Evolutionary conservation across 2,329 filamentous ascomycete genomes (phyloP), one percentile per base, ranked within the genome.

Genomic region (Sclerotinia borealis): DNA sequence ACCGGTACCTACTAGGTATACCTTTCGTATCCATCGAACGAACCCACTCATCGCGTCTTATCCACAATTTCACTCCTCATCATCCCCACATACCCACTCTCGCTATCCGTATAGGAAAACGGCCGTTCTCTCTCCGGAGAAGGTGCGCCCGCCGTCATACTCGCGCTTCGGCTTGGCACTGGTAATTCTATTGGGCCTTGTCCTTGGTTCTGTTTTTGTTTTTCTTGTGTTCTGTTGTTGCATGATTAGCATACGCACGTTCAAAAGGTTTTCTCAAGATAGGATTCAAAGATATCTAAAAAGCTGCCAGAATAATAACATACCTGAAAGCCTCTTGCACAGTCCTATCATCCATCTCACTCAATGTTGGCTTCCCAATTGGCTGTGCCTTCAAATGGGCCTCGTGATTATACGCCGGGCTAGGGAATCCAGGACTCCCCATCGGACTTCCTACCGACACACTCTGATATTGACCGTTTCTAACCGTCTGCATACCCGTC

Each of bases 401-500:
- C n/a, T 58, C 43, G 17, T 59, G 29, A 31, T 56, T 29, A 39
- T 37, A 45, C 11, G 47, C 34, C 4, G 54, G 61, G 36, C 47
- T 63, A 22, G 61, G 61, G 22, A 50, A 63, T 3, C 61, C 61
- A 15, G 61, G 45, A n/a, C 49, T 58, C 25, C 45, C 61, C 19
- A 63, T 22, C 22, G 45, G 54, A 50, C 36, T 59, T 15, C 61
- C 55, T 25, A 55, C 22, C 17, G 52, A 45, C 4, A 62, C 60
- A 56, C 60, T 62, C 17, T 58, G 60, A 31, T 62, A 62, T 22
- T 62, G 60, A 13, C 60, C 60, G 19, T 62, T 62, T 29, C 60
- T 37, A 34, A 63, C 54, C 13, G 50, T 48, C 22, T 56, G 49
- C 47, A 63, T 59, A 19, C 61, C 61, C n/a, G 59, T 11, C 1